Percentiles rank a stretch among this genome's conserved stretches.
Evolutionary conservation across 2,329 filamentous ascomycete species (phyloP).

Genomic region (Penicillium sp.): DNA sequence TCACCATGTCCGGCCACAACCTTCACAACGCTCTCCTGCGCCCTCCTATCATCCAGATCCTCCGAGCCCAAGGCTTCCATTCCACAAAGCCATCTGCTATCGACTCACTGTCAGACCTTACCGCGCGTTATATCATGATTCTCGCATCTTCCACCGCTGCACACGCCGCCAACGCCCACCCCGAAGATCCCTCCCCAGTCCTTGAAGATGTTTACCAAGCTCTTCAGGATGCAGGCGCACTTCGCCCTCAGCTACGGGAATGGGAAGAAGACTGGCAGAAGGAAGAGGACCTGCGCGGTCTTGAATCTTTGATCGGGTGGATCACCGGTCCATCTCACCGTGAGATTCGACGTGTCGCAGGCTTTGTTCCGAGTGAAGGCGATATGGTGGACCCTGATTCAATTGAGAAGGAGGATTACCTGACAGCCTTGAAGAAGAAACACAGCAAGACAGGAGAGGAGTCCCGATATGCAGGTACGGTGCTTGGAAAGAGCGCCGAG

Average conservation of each 20-base stretch:
- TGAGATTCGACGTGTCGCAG: conserved; percentile 79
- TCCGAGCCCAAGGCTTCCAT: conserved; percentile 89
- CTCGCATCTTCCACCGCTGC: conserved; percentile 71
- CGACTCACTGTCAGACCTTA: conserved; percentile 84
- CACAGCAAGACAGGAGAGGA: conserved; percentile 88
- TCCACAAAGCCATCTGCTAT: conserved; percentile 77
- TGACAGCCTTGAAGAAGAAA: conserved; percentile 83
- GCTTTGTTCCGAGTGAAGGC: conserved; percentile 61
- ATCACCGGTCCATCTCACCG: conserved; percentile 70
- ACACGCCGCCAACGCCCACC: conserved; percentile 69
- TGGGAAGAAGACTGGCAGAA: conserved; percentile 69
- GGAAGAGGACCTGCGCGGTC: conserved; percentile 74
- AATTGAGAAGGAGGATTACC: conserved; percentile 68
- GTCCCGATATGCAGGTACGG: conserved; percentile 78
- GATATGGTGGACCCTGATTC: conserved; percentile 50
- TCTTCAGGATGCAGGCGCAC: conserved; percentile 74
- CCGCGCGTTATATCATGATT: conserved; percentile 74
- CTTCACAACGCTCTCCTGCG: conserved; percentile 78
- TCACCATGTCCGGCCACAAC: conserved; percentile 46
- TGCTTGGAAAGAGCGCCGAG: conserved; percentile 73
- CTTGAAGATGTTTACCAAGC: conserved; percentile 83
- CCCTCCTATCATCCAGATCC: conserved; percentile 83
- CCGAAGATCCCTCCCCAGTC: conserved; percentile 60
- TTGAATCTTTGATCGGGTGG: conserved; percentile 79
- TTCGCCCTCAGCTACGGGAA: conserved; percentile 67